Evolutionary conservation across 768 basidiomycete genomes (phyloP).

Genomic region (Lactarius vividus): DNA sequence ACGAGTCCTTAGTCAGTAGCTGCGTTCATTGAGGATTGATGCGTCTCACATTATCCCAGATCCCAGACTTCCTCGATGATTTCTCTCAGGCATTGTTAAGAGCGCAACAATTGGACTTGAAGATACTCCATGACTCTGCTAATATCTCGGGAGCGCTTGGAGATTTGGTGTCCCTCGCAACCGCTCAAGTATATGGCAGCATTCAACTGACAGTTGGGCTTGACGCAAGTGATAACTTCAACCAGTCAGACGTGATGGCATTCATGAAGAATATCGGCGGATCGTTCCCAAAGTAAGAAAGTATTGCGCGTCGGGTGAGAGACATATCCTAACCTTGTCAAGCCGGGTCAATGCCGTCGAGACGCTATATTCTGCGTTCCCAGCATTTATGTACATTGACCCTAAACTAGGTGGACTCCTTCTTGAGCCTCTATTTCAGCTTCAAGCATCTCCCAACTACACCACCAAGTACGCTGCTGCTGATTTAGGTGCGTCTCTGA

Average conservation of each 20-base stretch:
- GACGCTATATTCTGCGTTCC: constrained; percentile 51
- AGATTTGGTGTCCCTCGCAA: constrained; percentile 49
- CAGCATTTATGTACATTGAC: constrained; percentile 52
- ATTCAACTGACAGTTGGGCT: constrained; percentile 55
- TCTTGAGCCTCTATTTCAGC: constrained; percentile 29
- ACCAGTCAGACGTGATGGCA: constrained; percentile 49
- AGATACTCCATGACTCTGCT: constrained; percentile 47
- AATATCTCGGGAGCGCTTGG: constrained; percentile 52
- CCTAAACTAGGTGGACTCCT: constrained; percentile 42
- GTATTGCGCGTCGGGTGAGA: neutral
- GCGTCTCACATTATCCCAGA: constrained; percentile 33
- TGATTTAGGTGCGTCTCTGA: constrained; percentile 27
- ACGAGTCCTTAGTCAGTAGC: constrained; percentile 29
- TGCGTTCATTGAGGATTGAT: neutral
- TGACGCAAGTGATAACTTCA: constrained; percentile 46
- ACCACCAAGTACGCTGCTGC: constrained; percentile 23
- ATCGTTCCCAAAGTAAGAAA: constrained; percentile 37
- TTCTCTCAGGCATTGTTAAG: constrained; percentile 43
- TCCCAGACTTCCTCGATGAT: constrained; percentile 44
- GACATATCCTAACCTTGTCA: constrained; percentile 3
- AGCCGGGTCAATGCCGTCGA: constrained; percentile 49
- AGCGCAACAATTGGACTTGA: constrained; percentile 46
- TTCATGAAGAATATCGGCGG: constrained; percentile 43
- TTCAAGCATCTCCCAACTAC: constrained; percentile 23
- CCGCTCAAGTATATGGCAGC: constrained; percentile 53